Percentiles rank a stretch among this genome's conserved stretches.
phyloP scores from a whole-genome alignment of 768 basidiomycete genomes.

The Hygrophoropsis aurantiaca region DNA sequence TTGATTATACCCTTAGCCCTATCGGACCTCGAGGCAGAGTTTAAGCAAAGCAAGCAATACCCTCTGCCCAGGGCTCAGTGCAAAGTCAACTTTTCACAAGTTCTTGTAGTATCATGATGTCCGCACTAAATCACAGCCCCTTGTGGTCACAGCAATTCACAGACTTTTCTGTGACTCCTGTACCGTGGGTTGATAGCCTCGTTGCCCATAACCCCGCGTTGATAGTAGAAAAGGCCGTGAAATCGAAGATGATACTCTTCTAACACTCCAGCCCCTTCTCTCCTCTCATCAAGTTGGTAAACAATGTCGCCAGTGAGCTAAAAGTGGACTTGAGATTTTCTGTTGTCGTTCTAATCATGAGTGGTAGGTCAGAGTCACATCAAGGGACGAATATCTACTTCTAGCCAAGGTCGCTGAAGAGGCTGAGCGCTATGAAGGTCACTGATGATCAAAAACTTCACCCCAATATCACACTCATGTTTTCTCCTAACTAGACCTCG shows the following conservation, averaged over 20 bases:
- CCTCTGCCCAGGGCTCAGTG: constrained; percentile 29
- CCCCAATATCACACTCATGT: constrained; percentile 1
- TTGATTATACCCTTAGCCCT: constrained; percentile 29
- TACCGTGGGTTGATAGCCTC: constrained; percentile 7
- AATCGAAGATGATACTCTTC: neutral
- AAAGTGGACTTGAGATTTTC: neutral
- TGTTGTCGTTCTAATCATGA: neutral
- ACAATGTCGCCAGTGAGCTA: constrained; percentile 7
- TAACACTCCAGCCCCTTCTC: neutral
- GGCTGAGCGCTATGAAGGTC: constrained; percentile 88
- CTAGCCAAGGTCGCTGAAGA: constrained; percentile 85
- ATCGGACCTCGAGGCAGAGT: neutral
- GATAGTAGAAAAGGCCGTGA: constrained; percentile 27
- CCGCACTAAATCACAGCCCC: constrained; percentile 8
- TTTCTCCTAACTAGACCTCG: constrained; percentile 54
- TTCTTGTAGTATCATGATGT: constrained; percentile 1
- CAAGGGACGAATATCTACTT: constrained; percentile 45
- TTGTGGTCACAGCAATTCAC: constrained; percentile 13
- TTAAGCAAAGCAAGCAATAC: constrained; percentile 7
- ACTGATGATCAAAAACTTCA: constrained; percentile 8
- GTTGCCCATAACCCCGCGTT: constrained; percentile 31
- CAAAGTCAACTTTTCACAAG: constrained; percentile 5
- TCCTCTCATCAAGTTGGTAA: neutral
- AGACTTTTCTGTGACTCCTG: constrained; percentile 4
- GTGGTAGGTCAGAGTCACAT: constrained; percentile 28